phyloP scores from a whole-genome alignment of 164 flowering plant species.

The Cinnamomum micranthum region DNA sequence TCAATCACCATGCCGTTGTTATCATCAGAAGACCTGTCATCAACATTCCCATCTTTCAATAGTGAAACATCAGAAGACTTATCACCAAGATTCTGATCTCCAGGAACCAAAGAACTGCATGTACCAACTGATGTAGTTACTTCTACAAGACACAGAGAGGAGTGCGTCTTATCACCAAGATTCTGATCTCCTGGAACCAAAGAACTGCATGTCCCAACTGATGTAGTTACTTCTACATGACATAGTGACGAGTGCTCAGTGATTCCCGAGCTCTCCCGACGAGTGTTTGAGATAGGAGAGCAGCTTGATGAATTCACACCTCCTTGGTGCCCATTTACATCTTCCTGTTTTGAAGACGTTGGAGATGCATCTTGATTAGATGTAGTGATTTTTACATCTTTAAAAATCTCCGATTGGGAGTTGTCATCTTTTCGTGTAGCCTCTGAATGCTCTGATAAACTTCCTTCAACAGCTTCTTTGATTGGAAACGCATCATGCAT shows the following conservation, averaged over 20 bases:
- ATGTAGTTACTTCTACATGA: background rate
- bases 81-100: background rate
- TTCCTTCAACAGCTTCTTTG: slow-evolving; percentile 14
- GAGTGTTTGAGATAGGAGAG: slow-evolving; percentile 4
- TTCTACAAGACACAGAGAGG: slow-evolving; percentile 3
- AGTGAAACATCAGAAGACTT: slow-evolving; percentile 15
- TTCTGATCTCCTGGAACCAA: background rate
- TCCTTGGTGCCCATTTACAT: slow-evolving; percentile 6
- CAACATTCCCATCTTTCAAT: slow-evolving; percentile 12
- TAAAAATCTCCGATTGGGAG: slow-evolving; percentile 4
- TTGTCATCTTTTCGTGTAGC: slow-evolving; percentile 1
- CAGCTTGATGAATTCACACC: slow-evolving; percentile 4
- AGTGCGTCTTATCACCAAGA: slow-evolving; percentile 2
- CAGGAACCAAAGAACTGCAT: background rate
- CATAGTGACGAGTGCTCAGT: slow-evolving; percentile 8
- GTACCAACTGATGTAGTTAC: background rate
- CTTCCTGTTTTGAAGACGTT: slow-evolving; percentile 2
- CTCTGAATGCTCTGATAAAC: slow-evolving; percentile 11
- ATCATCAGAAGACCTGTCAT: slow-evolving; percentile 17
- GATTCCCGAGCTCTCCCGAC: slow-evolving; percentile 1
- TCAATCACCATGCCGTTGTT: slow-evolving; percentile 16
- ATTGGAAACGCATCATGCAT: slow-evolving; percentile 15
- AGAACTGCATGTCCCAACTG: background rate
- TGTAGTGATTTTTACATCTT: slow-evolving; percentile 5
- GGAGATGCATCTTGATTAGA: slow-evolving; percentile 7